Conservation (phyloP, 768 basidiomycete genomes). For the Collybia sp. region DNA sequence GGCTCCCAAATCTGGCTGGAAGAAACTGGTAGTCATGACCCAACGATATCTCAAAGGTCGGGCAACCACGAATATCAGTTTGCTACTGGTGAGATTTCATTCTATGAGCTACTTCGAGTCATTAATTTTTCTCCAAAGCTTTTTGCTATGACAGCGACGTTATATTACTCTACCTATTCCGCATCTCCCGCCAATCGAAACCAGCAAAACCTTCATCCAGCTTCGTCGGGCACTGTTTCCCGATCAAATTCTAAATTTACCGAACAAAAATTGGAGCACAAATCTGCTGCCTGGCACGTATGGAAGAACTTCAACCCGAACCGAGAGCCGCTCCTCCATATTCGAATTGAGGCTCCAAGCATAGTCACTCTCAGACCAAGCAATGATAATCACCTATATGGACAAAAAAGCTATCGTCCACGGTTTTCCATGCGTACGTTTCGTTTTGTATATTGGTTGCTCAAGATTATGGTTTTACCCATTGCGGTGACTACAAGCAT, state of each 20-base stretch:
- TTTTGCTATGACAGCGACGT: slow-evolving; percentile 66
- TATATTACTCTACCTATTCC: slow-evolving; percentile 71
- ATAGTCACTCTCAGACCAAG: slow-evolving; percentile 63
- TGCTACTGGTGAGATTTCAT: slow-evolving; percentile 59
- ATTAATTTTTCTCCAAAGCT: slow-evolving; percentile 41
- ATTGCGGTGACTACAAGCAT: slow-evolving; percentile 72
- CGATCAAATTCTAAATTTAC: slow-evolving; percentile 24
- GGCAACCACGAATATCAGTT: slow-evolving; percentile 72
- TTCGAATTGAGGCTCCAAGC: slow-evolving; percentile 77
- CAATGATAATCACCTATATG: slow-evolving; percentile 13
- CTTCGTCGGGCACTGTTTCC: slow-evolving; percentile 26
- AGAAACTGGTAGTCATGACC: slow-evolving; percentile 32
- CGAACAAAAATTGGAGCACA: slow-evolving; percentile 9
- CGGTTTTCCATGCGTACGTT: slow-evolving; percentile 44
- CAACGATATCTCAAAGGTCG: slow-evolving; percentile 58
- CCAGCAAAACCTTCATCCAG: slow-evolving; percentile 11
- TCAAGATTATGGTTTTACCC: slow-evolving; percentile 82
- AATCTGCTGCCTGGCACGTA: slow-evolving; percentile 57
- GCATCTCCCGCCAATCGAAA: slow-evolving; percentile 26
- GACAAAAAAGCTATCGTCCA: slow-evolving; percentile 25
- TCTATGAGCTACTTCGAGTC: slow-evolving; percentile 3
- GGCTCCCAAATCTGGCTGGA: slow-evolving; percentile 34
- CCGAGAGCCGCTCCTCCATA: slow-evolving; percentile 60
- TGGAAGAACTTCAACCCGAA: slow-evolving; percentile 79
- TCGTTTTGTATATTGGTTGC: slow-evolving; percentile 62